Evolutionary conservation across 1,139 yeast genomes (phyloP).

Genomic region (Sugiyamaella sp.): DNA sequence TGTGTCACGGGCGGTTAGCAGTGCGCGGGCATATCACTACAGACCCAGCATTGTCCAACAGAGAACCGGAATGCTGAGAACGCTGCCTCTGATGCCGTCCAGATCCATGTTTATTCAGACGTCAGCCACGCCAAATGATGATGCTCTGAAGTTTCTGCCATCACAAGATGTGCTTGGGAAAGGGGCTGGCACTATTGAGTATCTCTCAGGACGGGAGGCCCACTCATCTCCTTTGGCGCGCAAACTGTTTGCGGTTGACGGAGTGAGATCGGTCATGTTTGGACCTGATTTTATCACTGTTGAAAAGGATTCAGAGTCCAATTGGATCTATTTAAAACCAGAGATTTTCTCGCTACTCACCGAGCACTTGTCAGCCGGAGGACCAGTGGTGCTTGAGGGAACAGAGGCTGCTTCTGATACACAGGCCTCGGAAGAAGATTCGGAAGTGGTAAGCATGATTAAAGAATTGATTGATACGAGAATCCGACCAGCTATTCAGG

Average conservation of each 20-base stretch:
- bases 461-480: conserved; percentile 92
- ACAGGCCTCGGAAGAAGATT: conserved; percentile 60
- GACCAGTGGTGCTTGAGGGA: conserved; percentile 51
- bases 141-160: conserved; percentile 89
- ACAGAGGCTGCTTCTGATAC: conserved; percentile 54
- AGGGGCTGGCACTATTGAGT: conserved; percentile 56
- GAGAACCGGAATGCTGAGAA: not conserved
- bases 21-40: not conserved
- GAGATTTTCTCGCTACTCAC: conserved; percentile 85
- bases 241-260: conserved; percentile 77
- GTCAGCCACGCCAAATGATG: conserved; percentile 82
- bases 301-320: conserved; percentile 58
- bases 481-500: conserved; percentile 84
- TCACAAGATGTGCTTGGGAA: conserved; percentile 59
- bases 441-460: conserved; percentile 84
- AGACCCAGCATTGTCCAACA: not conserved
- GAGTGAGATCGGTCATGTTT: conserved; percentile 84
- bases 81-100: not conserved
- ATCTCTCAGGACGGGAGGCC: conserved; percentile 70
- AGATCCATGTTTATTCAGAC: conserved; percentile 54
- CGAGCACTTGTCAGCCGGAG: conserved; percentile 79
- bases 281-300: conserved; percentile 87
- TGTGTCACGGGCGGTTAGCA: not conserved
- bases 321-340: conserved; percentile 84
- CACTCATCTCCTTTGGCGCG: conserved; percentile 82